These are phyloP conservation scores for Protomyces inouyei DNA, from an alignment of 1,139 yeast genomes.

Conservation along the genomic window DNA sequence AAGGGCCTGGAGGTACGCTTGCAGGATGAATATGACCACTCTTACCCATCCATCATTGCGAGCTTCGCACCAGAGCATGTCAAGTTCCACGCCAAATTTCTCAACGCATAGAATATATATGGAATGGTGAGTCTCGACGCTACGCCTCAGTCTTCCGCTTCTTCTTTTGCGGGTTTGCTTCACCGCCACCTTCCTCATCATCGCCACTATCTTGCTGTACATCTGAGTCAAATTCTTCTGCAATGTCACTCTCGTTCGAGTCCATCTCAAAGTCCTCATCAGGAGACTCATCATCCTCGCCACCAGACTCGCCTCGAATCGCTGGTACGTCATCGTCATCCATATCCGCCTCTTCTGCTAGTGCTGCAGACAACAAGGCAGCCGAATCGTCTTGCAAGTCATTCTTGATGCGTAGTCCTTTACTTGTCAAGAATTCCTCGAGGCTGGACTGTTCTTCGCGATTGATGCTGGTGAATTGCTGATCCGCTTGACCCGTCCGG, in stretches of 20 bases:
- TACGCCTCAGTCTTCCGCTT: neutral
- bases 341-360: conserved; percentile 54
- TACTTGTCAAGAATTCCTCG: conserved; percentile 69
- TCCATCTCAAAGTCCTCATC: conserved; percentile 35
- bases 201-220: conserved; percentile 38
- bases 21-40: conserved; percentile 86
- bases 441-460: conserved; percentile 81
- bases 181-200: conserved; percentile 3
- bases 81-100: conserved; percentile 73
- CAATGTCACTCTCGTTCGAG: conserved; percentile 56
- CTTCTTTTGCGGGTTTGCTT: conserved; percentile 7
- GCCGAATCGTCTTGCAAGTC: conserved; percentile 86
- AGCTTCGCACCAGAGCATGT: conserved; percentile 81
- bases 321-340: conserved; percentile 56
- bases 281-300: conserved; percentile 41
- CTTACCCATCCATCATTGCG: conserved; percentile 71
- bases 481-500: conserved; percentile 62
- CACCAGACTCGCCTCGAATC: conserved; percentile 60
- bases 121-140: neutral
- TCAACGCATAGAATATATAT: conserved; percentile 35
- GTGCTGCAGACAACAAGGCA: conserved; percentile 54
- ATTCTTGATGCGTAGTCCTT: conserved; percentile 74
- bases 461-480: conserved; percentile 81
- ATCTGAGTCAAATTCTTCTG: conserved; percentile 83
- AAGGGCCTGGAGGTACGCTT: conserved; percentile 57